These are phyloP conservation scores for Solanum bulbocastanum DNA, from an alignment of 257 asterid genomes.

Conservation along the genomic window DNA sequence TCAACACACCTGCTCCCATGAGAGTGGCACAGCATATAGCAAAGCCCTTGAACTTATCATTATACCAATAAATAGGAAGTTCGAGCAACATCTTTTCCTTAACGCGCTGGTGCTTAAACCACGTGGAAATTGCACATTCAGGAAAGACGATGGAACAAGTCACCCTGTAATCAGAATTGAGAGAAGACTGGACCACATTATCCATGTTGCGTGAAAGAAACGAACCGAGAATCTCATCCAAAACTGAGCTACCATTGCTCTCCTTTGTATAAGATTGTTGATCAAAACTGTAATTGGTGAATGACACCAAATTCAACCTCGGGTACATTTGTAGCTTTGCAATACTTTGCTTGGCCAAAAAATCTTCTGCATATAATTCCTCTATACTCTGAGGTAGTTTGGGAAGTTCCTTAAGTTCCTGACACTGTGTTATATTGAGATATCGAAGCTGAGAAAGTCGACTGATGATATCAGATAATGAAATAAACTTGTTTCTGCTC, in stretches of 20 bases:
- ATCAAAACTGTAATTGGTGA: neutral
- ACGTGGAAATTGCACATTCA: neutral
- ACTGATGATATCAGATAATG: neutral
- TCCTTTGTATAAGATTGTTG: neutral
- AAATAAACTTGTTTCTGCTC: neutral
- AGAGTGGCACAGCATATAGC: neutral
- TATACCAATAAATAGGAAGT: neutral
- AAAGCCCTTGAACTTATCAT: neutral
- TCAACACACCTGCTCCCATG: neutral
- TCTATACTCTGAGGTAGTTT: neutral
- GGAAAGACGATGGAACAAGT: neutral
- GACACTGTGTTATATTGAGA: neutral
- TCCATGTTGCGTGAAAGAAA: neutral
- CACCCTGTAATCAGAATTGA: neutral
- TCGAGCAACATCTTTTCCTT: neutral
- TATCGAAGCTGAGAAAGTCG: neutral
- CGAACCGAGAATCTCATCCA: neutral
- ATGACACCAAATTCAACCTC: neutral
- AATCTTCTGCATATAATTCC: neutral
- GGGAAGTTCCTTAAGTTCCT: neutral
- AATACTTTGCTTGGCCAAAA: neutral
- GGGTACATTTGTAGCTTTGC: neutral
- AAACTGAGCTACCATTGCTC: neutral
- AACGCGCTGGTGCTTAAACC: neutral
- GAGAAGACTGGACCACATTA: neutral